Base-by-base conservation (phyloP, 2,329 filamentous ascomycete genomes). In the Lizonia empirigonia region DNA sequence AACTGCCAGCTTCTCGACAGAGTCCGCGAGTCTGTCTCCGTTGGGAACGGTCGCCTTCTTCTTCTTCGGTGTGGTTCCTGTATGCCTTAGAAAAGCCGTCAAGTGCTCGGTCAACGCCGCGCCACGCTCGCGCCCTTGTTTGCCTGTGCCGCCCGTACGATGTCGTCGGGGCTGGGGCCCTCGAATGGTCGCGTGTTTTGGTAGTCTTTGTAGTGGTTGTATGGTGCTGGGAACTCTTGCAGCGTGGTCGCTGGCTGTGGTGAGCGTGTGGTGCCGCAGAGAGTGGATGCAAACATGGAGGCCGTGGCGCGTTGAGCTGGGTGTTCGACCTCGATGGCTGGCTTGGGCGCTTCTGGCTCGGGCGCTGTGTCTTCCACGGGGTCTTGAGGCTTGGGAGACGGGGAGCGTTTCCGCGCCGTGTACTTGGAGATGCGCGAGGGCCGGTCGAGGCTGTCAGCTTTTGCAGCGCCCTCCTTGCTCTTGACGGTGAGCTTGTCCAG, bases 101-200 rank as follows among this genome's bases (percentile, higher is more conserved):
- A 50, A 42, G n/a, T 46, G 16, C 37, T 35, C 23, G 26, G 52
- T 70, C 62, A 73, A 58, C 60, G 61, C 37, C 63, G 69, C 48
- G 64, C 68, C 63, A 68, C 67, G 67, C 76, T 67, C 61, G 70
- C 64, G 68, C 76, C 74, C 69, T 78, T 66, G 37, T 46, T 78
- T 50, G 73, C 66, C 80, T 96, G 93, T 63, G 92, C 93, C 73
- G 87, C 85, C 57, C 91, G 81, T 65, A 97, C 89, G 68, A 94
- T 77, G 73, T 97, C 92, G 77, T 97, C 92, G 62, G 92, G 92
- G 75, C 92, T 97, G 47, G 93, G 92, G 71, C 85, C 85, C 79
- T 87, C 80, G 77, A 97, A 97, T 52, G 86, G 84, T 68, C 85
- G 60, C 66, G 79, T 64, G 68, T 74, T 78, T 68, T 70, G 79